phyloP scores from a whole-genome alignment of 345 rosid species.

The Lenwebbia sp. region DNA sequence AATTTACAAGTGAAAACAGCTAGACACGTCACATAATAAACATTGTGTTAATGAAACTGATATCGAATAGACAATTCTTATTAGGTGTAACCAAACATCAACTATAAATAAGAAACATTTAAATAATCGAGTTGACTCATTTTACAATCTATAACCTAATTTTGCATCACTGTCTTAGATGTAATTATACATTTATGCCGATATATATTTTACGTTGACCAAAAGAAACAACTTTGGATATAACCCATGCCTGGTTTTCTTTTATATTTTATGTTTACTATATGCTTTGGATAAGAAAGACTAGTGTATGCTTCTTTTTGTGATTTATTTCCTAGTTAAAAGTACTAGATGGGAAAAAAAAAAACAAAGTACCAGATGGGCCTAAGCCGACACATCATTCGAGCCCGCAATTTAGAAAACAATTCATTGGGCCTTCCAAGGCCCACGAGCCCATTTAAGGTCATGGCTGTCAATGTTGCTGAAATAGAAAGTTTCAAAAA shows the following conservation, averaged over 20 bases:
- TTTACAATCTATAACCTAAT: too few species aligned
- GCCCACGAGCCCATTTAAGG: not conserved
- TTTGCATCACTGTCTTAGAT: not conserved
- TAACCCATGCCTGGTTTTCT: not conserved
- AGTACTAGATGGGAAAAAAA: too few species aligned
- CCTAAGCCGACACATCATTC: not conserved
- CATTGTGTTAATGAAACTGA: too few species aligned
- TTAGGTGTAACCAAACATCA: too few species aligned
- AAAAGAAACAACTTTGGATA: not conserved
- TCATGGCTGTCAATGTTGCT: not conserved
- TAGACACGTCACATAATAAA: too few species aligned
- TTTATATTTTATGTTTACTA: not conserved
- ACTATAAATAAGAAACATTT: too few species aligned
- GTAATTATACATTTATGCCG: not conserved
- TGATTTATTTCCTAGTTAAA: not conserved
- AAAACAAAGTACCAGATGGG: not conserved
- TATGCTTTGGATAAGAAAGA: not conserved
- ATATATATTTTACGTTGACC: not conserved
- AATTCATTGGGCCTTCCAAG: not conserved
- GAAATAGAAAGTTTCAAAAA: not conserved
- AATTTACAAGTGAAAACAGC: too few species aligned
- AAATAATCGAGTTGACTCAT: not conserved
- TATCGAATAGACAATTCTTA: too few species aligned
- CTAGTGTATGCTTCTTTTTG: not conserved
- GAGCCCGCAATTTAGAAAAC: not conserved